Evolutionary conservation across 2,329 filamentous ascomycete genomes (phyloP).

Genomic region (Claviceps capensis): DNA sequence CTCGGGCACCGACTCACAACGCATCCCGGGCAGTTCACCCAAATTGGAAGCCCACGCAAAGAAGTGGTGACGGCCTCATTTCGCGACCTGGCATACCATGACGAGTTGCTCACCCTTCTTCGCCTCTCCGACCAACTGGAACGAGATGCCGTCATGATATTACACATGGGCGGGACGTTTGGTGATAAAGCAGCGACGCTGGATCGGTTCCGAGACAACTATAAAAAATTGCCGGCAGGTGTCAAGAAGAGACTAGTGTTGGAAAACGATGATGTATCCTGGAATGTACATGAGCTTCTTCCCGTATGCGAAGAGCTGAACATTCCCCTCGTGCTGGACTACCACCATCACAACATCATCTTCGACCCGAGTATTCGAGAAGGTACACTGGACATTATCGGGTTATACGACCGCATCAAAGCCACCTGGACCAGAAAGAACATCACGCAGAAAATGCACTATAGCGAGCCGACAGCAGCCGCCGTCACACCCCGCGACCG

Average conservation of each 20-base stretch:
- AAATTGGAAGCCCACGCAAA: constrained; percentile 68
- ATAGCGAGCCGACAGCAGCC: constrained; percentile 54
- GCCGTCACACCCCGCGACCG: constrained; percentile 67
- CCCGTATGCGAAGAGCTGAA: constrained; percentile 88
- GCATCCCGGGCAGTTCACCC: constrained; percentile 87
- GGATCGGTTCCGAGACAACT: constrained; percentile 65
- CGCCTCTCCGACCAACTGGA: constrained; percentile 65
- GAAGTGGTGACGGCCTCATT: constrained; percentile 66
- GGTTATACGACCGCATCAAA: constrained; percentile 60
- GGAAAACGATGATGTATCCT: constrained; percentile 89
- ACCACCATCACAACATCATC: constrained; percentile 89
- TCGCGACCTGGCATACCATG: constrained; percentile 76
- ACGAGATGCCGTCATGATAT: constrained; percentile 81
- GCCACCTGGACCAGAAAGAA: constrained; percentile 73
- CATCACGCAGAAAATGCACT: constrained; percentile 94
- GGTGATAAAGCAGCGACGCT: constrained; percentile 74
- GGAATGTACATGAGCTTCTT: constrained; percentile 82
- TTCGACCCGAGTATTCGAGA: constrained; percentile 67
- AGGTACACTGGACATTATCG: constrained; percentile 69
- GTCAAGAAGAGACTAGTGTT: constrained; percentile 74
- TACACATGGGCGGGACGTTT: constrained; percentile 86
- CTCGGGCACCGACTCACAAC: constrained; percentile 77
- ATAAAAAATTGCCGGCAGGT: constrained; percentile 47
- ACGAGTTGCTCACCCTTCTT: constrained; percentile 68
- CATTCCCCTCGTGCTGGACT: constrained; percentile 86